Evolutionary conservation across 495 filamentous ascomycete genomes (phyloP), one percentile per base, ranked within the genome.

Genomic region (Halenospora varia): DNA sequence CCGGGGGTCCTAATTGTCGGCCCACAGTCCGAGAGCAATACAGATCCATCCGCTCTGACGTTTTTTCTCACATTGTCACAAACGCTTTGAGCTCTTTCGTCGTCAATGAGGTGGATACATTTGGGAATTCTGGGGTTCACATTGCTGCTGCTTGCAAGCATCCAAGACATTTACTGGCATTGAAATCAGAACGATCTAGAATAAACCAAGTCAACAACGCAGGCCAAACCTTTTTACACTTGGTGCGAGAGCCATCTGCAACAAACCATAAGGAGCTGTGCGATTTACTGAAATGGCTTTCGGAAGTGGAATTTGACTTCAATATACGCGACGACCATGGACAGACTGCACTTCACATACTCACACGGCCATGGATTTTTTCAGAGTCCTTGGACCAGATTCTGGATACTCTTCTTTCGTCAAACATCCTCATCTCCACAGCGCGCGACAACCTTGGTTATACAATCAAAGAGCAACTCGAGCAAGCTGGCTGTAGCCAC

Each of bases 61-160:
- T 61, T n/a, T 39, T 56, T 35, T 35, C 29, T 4, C 29, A 35
- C 29, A 35, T 35, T 35, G 6, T 35, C 4, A 35, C 29, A 35
- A 35, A 35, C 13, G 29, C 29, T 35, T 35, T 35, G 13, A 35
- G 29, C 29, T 35, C 29, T 10, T 56, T 48, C 18, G 45, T 47
- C 6, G 56, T 61, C 29, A 17, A 39, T 26, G 25, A 42, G 13
- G 18, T 45, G 0, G 59, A 61, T 52, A 40, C 35, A 18, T 61
- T 61, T 29, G 26, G 48, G 13, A 61, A 61, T 42, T 56, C 59
- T 23, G 48, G 48, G 11, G 35, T 61, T 18, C 59, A 61, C 19
- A 45, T 61, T 15, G 52, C 59, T 22, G 53, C 59, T 17, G 40
- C 53, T 25, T 19, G 55, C 6, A n/a, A n/a, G n/a, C 53, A 26